Conservation (phyloP, 257 asterid species). For the Thymus mandschuricus region DNA sequence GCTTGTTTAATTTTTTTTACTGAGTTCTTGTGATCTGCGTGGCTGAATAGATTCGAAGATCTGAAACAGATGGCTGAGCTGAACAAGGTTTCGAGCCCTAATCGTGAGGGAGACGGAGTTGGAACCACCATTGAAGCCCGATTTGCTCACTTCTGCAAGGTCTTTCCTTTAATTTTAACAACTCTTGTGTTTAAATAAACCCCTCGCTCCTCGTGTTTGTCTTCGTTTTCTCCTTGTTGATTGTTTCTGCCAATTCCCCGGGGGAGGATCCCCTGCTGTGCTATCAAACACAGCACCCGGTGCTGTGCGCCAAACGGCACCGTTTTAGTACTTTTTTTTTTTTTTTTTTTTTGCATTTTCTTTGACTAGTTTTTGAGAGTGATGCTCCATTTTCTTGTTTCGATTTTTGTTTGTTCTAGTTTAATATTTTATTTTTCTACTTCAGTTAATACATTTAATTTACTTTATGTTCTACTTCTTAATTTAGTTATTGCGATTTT, state of each 20-base stretch:
- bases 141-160: constrained; percentile 77
- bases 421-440: too few species aligned
- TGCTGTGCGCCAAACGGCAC: too few species aligned
- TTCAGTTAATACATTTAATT: too few species aligned
- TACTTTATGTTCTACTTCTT: too few species aligned
- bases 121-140: constrained; percentile 64
- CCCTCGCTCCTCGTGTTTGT: neutral
- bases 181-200: neutral
- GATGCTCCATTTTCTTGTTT: too few species aligned
- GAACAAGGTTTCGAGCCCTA: constrained; percentile 39
- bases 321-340: too few species aligned
- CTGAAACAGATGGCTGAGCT: constrained; percentile 55
- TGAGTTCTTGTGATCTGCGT: constrained; percentile 20
- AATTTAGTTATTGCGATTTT: too few species aligned
- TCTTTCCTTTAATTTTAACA: constrained; percentile 21
- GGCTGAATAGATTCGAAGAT: constrained; percentile 48
- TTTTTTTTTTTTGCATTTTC: too few species aligned
- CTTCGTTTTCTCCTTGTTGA: neutral
- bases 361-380: too few species aligned
- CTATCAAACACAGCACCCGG: too few species aligned
- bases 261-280: too few species aligned
- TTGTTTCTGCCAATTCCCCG: neutral
- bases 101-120: constrained; percentile 39
- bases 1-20: neutral
- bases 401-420: too few species aligned